A percentile compares a stretch with the other conserved stretches of the same genome.
phyloP scores from a whole-genome alignment of 345 rosid species.

The thale cress (Arabidopsis thaliana) region DNA sequence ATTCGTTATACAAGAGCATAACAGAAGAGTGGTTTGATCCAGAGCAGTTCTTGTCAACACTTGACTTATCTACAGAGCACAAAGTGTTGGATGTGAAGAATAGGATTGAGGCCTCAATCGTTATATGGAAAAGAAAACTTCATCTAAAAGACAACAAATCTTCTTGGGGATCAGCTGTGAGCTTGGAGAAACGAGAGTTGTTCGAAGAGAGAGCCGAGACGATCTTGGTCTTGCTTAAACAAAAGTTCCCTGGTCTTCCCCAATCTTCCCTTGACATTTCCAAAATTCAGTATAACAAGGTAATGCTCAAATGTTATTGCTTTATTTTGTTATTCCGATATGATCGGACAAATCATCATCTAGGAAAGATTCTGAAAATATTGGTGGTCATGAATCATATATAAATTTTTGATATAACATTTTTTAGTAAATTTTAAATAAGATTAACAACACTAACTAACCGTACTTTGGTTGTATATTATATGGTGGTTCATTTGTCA shows the following conservation, averaged over 20 bases:
- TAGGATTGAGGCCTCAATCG: constrained; percentile 83
- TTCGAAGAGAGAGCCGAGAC: constrained; percentile 90
- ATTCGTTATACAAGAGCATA: constrained; percentile 74
- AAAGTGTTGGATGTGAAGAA: constrained; percentile 79
- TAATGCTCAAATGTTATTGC: constrained; percentile 3
- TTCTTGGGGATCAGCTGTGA: constrained; percentile 81
- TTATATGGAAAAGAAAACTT: constrained; percentile 90
- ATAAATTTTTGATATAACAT: not conserved
- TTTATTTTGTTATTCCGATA: not conserved
- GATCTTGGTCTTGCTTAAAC: constrained; percentile 71
- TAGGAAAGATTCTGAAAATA: not conserved
- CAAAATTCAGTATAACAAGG: constrained; percentile 82
- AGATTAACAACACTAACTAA: not conserved
- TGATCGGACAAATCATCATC: not conserved
- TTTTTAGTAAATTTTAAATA: not conserved
- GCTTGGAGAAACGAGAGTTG: constrained; percentile 86
- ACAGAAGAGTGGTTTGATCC: constrained; percentile 82
- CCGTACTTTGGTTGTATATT: not conserved
- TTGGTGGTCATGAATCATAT: not conserved
- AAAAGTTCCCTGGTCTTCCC: constrained; percentile 74
- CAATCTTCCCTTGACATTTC: constrained; percentile 84
- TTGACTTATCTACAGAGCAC: constrained; percentile 81
- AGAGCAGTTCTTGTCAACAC: constrained; percentile 63
- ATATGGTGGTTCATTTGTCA: not conserved
- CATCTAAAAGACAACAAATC: constrained; percentile 71